Evolutionary conservation across 306 rosid genomes (phyloP).

Genomic region (Cucumis melo): DNA sequence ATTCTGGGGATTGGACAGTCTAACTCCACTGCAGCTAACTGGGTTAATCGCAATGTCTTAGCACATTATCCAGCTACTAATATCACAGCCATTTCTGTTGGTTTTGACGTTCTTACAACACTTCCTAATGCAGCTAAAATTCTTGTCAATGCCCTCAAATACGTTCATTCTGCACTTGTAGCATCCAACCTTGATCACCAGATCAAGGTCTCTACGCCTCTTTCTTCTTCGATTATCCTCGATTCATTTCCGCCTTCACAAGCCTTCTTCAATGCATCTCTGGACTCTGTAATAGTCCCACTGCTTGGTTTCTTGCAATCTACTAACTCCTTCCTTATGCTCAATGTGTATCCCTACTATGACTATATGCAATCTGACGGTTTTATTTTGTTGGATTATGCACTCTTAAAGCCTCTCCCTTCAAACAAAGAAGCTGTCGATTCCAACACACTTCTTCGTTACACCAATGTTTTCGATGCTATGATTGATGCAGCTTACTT

Average conservation of each 20-base stretch:
- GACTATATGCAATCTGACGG: conserved; percentile 69
- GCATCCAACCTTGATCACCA: conserved; percentile 73
- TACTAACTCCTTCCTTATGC: conserved; percentile 69
- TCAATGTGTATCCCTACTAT: conserved; percentile 79
- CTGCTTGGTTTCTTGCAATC: conserved; percentile 76
- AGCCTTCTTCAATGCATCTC: conserved; percentile 73
- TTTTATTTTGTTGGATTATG: conserved; percentile 74
- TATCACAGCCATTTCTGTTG: conserved; percentile 73
- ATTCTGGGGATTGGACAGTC: conserved; percentile 91
- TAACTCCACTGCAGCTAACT: conserved; percentile 86
- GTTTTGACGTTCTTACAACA: conserved; percentile 68
- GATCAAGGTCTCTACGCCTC: conserved; percentile 78
- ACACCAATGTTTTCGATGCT: conserved; percentile 85
- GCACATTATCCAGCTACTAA: conserved; percentile 87
- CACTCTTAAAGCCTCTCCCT: conserved; percentile 82
- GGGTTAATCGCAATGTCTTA: conserved; percentile 70
- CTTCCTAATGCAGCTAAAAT: conserved; percentile 81
- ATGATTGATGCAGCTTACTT: conserved; percentile 87
- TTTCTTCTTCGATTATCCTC: conserved; percentile 69
- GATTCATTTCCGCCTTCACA: conserved; percentile 96
- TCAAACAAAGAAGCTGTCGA: conserved; percentile 86
- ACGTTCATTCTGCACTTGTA: conserved; percentile 79
- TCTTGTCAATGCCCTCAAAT: conserved; percentile 70
- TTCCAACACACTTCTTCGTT: conserved; percentile 75
- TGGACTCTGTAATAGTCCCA: conserved; percentile 70